A percentile compares a stretch with the other conserved stretches of the same genome.
These are phyloP conservation scores for Hermanozyma aechmeae DNA, from an alignment of 805 yeast genomes.

Conservation along the genomic window DNA sequence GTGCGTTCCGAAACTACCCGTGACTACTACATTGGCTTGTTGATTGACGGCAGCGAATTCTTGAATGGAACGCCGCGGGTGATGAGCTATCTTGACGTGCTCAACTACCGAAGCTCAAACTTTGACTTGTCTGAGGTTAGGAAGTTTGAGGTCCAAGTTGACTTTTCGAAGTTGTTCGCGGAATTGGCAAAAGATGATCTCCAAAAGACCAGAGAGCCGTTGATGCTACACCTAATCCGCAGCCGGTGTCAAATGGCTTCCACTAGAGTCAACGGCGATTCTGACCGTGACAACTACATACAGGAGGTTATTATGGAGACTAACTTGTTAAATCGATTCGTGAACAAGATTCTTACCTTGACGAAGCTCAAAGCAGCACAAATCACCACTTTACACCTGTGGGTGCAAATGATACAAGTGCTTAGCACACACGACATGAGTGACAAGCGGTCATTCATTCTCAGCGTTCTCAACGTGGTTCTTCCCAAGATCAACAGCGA, in stretches of 20 bases:
- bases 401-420: constrained; percentile 76
- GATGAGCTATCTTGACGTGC: constrained; percentile 55
- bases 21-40: constrained; percentile 39
- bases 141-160: no score
- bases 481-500: constrained; percentile 64
- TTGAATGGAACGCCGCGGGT: constrained; percentile 57
- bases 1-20: constrained; percentile 40
- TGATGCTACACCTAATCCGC: no score
- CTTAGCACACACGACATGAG: constrained; percentile 48
- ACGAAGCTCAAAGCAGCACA: constrained; percentile 44
- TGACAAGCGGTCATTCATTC: constrained; percentile 43
- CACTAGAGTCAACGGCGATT: no score
- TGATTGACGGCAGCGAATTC: constrained; percentile 43
- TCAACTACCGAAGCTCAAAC: constrained; percentile 45
- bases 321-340: background rate
- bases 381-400: constrained; percentile 59
- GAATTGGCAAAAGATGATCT: no score
- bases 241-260: no score
- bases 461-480: constrained; percentile 67
- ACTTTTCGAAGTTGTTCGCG: no score
- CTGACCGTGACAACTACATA: no score
- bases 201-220: no score
- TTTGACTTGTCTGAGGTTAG: constrained; percentile 33
- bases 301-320: no score
- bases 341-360: constrained; percentile 20